Evolutionary conservation across 768 basidiomycete species (phyloP).

Genomic region (Podaxis sp.): DNA sequence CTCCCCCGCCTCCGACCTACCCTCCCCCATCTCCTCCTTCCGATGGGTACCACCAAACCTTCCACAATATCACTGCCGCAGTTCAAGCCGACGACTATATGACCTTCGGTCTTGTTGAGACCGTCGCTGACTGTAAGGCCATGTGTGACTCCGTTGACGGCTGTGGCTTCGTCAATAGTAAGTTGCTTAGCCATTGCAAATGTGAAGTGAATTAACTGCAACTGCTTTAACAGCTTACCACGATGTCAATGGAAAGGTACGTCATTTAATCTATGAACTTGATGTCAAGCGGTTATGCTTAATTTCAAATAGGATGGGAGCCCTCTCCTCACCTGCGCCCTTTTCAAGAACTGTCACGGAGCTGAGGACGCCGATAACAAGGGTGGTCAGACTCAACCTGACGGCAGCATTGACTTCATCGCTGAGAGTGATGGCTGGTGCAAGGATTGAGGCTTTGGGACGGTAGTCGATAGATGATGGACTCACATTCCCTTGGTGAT

Average conservation of each 20-base stretch:
- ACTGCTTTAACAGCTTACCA: slow-evolving; percentile 26
- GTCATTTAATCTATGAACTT: background rate
- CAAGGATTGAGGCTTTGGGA: slow-evolving; percentile 17
- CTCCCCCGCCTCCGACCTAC: slow-evolving; percentile 20
- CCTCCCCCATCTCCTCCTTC: slow-evolving; percentile 20
- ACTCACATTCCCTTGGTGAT: background rate
- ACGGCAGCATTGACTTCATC: slow-evolving; percentile 31
- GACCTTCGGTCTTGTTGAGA: slow-evolving; percentile 36
- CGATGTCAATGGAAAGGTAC: slow-evolving; percentile 35
- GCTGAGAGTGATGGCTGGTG: slow-evolving; percentile 31
- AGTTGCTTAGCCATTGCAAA: slow-evolving; percentile 8
- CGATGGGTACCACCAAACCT: slow-evolving; percentile 24
- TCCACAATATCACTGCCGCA: slow-evolving; percentile 29
- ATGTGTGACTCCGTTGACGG: slow-evolving; percentile 30
- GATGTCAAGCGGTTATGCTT: background rate
- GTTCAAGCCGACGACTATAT: slow-evolving; percentile 31
- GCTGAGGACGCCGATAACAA: slow-evolving; percentile 26
- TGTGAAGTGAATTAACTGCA: background rate
- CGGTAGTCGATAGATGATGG: background rate
- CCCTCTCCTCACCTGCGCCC: slow-evolving; percentile 33
- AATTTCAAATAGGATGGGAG: slow-evolving; percentile 27
- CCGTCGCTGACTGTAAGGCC: slow-evolving; percentile 27
- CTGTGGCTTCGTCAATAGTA: slow-evolving; percentile 33
- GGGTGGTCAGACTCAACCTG: slow-evolving; percentile 33
- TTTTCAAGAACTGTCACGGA: slow-evolving; percentile 30